Evolutionary conservation across 371 early-diverging fungal genomes (phyloP).

Genomic region (Zancudomyces culisetae): DNA sequence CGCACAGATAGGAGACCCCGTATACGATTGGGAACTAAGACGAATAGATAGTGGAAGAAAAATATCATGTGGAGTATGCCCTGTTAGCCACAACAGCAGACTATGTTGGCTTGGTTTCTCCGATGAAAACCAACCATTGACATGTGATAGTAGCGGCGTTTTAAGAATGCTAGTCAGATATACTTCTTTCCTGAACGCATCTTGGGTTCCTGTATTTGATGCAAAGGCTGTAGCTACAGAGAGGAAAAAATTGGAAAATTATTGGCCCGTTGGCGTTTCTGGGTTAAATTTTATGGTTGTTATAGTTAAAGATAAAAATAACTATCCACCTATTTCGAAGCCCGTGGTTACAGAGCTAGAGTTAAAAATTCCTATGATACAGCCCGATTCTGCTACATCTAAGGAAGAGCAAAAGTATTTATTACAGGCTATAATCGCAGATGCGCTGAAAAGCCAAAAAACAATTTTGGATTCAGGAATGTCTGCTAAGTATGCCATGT

Average conservation of each 20-base stretch:
- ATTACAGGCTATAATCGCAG: slow-evolving; percentile 6
- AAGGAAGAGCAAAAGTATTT: slow-evolving; percentile 39
- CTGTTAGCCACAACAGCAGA: slow-evolving; percentile 35
- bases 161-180: slow-evolving; percentile 9
- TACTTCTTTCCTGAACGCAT: slow-evolving; percentile 6
- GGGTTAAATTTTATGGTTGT: slow-evolving; percentile 14
- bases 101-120: slow-evolving; percentile 77
- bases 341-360: slow-evolving; percentile 53
- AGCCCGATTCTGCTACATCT: slow-evolving; percentile 28
- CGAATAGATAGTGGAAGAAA: slow-evolving; percentile 36
- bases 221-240: slow-evolving; percentile 9
- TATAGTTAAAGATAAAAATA: slow-evolving; percentile 5
- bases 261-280: slow-evolving; percentile 17
- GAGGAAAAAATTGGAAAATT: slow-evolving; percentile 9
- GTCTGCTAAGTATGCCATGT: slow-evolving; percentile 27
- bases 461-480: slow-evolving; percentile 12
- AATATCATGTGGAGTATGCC: slow-evolving; percentile 38
- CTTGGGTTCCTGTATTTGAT: slow-evolving; percentile 13
- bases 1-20: slow-evolving; percentile 23
- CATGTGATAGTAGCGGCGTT: slow-evolving; percentile 23
- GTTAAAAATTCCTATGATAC: slow-evolving; percentile 45
- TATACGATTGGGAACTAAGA: slow-evolving; percentile 33
- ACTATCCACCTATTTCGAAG: slow-evolving; percentile 51
- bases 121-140: slow-evolving; percentile 32
- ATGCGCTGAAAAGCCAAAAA: slow-evolving; percentile 12